These are phyloP conservation scores for Medicago lupulina DNA, from an alignment of 306 rosid genomes.

Conservation along the genomic window DNA sequence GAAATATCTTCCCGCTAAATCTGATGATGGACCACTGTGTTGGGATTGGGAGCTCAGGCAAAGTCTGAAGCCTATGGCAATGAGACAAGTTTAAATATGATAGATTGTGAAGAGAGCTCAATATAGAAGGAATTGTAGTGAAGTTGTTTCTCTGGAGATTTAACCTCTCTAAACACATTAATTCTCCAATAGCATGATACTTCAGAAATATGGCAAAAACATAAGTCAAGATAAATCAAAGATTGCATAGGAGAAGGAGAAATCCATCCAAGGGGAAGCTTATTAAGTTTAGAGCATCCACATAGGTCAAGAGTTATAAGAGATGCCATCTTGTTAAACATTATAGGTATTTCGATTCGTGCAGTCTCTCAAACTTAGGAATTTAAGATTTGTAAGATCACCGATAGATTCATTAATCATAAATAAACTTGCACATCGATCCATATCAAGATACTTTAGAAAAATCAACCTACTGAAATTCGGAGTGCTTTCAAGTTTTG, in stretches of 20 bases:
- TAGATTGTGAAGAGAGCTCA: too few relatives aligned
- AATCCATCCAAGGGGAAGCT: too few relatives aligned
- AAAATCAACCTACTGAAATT: not conserved
- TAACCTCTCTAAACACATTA: conserved; percentile 13
- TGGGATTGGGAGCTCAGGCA: too few relatives aligned
- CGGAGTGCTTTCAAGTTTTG: not conserved
- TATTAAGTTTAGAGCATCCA: not conserved
- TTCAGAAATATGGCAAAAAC: not conserved
- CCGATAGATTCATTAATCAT: conserved; percentile 9
- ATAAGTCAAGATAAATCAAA: not conserved
- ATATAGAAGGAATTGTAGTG: too few relatives aligned
- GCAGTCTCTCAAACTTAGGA: conserved; percentile 19
- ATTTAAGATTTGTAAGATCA: not conserved
- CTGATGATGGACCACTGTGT: too few relatives aligned
- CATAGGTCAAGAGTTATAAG: conserved; percentile 1
- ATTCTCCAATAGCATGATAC: conserved; percentile 5
- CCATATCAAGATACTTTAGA: conserved; percentile 7
- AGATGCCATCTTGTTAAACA: not conserved
- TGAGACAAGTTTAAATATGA: too few relatives aligned
- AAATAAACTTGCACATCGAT: not conserved
- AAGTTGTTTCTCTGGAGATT: conserved; percentile 29
- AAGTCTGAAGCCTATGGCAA: too few relatives aligned
- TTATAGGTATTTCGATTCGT: not conserved
- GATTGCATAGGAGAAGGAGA: not conserved
- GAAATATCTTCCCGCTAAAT: too few relatives aligned